Evolutionary conservation across 106 monocot genomes (phyloP), one percentile per base, ranked within the genome.

Genomic region (Allium cepa): DNA sequence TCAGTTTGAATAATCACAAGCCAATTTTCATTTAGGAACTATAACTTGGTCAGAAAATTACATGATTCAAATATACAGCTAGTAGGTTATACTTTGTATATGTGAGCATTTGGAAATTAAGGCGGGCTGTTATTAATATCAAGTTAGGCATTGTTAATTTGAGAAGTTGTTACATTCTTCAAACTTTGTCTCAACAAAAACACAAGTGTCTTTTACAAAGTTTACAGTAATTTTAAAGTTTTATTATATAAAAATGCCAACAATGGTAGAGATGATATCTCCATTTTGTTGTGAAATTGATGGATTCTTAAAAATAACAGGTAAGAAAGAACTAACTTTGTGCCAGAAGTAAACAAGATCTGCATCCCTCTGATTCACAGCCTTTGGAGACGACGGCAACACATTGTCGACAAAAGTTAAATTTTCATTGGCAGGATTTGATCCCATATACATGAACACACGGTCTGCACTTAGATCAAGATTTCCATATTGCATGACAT

Each of bases 401-500:
- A 85, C 81, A 69, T 99, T 99, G 48, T 79, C 84, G 12, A 83
- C 63, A 62, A 90, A 87, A 36, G 92, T 90, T 61, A 50, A 45
- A 79, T 93, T 93, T 8, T 83, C 88, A 76, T 88, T 91, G 47
- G 74, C 75, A 64, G 90, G 94, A 73, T 95, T 83, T 14, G 83
- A 77, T 51, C 94, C 94, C 52, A 95, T 87, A 77, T 88, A 95
- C 46, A 73, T 36, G 77, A 72, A 83, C 59, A 95, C 56, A 61
- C 70, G 46, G 10, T 87, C 57, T 1, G 26, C 27, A 56, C 60
- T 78, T 67, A 95, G 71, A n/a, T 77, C 58, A 51, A 88, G 8
- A 65, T 87, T 75, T 7, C 94, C 94, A 75, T 85, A 95, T 64
- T 95, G 83, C 91, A 95, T 95, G 46, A 88, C 94, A 74, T 95